Percentiles rank a stretch among this genome's conserved stretches.
Conservation (phyloP, 441 rosid species). For the Bruguiera hainesii region DNA sequence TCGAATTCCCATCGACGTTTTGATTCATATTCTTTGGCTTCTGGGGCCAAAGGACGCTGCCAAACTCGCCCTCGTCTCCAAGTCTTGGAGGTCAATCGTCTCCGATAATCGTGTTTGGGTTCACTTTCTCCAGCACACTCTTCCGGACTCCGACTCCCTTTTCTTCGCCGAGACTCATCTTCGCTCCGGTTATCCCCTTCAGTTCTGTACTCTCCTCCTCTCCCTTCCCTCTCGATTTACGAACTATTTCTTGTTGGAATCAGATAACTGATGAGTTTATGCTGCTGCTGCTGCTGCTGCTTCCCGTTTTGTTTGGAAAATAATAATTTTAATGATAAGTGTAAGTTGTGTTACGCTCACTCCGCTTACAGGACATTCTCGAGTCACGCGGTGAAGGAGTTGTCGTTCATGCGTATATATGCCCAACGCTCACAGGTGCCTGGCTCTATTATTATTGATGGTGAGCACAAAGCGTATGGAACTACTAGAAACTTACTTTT, state of each 20-base stretch:
- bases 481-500: too few relatives aligned
- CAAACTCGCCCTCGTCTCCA: constrained; percentile 40
- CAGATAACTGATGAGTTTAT: background rate
- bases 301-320: too few relatives aligned
- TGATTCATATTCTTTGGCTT: constrained; percentile 50
- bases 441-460: constrained; percentile 74
- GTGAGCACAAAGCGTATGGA: constrained; percentile 26
- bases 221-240: background rate
- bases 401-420: constrained; percentile 63
- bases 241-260: too few relatives aligned
- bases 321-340: background rate
- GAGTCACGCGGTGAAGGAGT: constrained; percentile 31
- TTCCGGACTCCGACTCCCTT: constrained; percentile 35
- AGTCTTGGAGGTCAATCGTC: constrained; percentile 47
- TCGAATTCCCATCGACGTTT: constrained; percentile 53
- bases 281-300: too few relatives aligned
- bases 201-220: constrained; percentile 22
- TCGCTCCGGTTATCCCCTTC: constrained; percentile 62
- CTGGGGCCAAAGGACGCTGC: constrained; percentile 58
- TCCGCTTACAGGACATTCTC: constrained; percentile 39
- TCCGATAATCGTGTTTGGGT: constrained; percentile 63
- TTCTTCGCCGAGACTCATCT: constrained; percentile 65
- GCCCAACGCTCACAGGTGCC: constrained; percentile 58
- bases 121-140: constrained; percentile 42
- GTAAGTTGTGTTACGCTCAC: background rate